Base-by-base conservation (phyloP, 2,329 filamentous ascomycete species). In the Malbranchea zuffiana region DNA sequence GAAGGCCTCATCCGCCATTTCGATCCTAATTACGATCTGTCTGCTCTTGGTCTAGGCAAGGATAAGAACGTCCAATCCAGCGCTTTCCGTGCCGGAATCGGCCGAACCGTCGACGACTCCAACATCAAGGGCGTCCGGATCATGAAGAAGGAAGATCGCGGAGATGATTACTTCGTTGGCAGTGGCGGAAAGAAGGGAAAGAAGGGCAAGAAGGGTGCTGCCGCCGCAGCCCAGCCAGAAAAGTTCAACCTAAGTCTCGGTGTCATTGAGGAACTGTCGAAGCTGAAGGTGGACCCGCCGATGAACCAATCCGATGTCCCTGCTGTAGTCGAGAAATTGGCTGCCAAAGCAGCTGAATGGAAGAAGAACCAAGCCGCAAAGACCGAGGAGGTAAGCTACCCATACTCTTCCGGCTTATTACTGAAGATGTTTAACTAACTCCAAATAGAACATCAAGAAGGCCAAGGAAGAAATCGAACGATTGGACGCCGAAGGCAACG, bases 381-480 rank as follows among this genome's bases (percentile, higher is more conserved):
- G 72, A 98, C 90, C 13, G 75, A 90, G 59, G 81, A 84, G 67
- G 90, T 94, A 66, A 70, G 80, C 65, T 47, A 23, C 25, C 10
- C 31, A 25, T 5, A 28, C 21, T 41, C 40, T 31, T 24, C 2
- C 20, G 16, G 18, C 11, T 35, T 44, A 19, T 28, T 45, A 42
- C 47, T 28, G 3, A 53, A 42, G 47, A 40, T 37, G 46, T 48
- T 41, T 6, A 11, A 20, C 40, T 44, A 20, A 44, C 42, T 7
- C 4, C 18, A 13, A 10, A 18, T 53, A 96, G 90, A 98, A 98
- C 71, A 80, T 96, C 44, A 83, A 85, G 46, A 94, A 95, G 65
- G 90, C 90, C 44, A 82, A 94, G 70, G 88, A 88, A 63, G 86
- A 95, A 62, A 92, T 98, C 45, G 84, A 87, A 57, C 78, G 79